Base-by-base conservation (phyloP, 176 grass and related monocot species). In the Musa beccarii region DNA sequence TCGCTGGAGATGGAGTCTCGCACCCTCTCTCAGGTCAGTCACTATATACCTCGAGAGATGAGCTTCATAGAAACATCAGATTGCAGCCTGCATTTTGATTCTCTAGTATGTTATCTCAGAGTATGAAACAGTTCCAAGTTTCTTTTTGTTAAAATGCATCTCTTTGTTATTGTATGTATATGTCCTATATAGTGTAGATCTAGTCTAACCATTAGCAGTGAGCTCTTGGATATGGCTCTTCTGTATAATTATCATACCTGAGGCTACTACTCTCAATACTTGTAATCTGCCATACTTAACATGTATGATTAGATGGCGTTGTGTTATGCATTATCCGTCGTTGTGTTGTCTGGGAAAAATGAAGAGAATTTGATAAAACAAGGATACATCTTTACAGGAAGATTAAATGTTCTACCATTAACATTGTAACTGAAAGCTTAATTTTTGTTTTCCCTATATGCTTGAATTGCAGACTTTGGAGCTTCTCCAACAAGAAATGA, bases 401-500 rank as follows among this genome's bases (percentile, higher is more conserved):
- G 3, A n/a, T 34, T 29, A 49, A 9, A 14, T 29, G 23, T 16
- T 68, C 29, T 12, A 29, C 28, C 49, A 21, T 53, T 14, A 9
- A 8, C 43, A 71, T 50, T 52, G 11, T 13, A 52, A 23, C n/a
- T 7, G 52, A 4, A 20, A 23, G 12, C 12, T 56, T 24, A 17
- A 16, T 57, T 54, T 14, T 74, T 3, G 0, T 17, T 80, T 74
- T 43, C 34, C 5, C 17, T n/a, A 19, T 16, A 51, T 82, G 76
- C 29, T 66, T 85, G 57, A 74, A 55, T 75, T 86, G 67, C 28
- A 96, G 93, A 90, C 89, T 24, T 79, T 90, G 76, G 89, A 92
- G 81, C 87, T 96, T 75, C 89, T 96, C 23, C 81, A 86, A 73
- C 87, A 92, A 87, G 89, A 90, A 88, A 83, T 85, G 67, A 63